Evolutionary conservation across 2,329 filamentous ascomycete genomes (phyloP).

Genomic region (Aspergillus pseudoterreus): DNA sequence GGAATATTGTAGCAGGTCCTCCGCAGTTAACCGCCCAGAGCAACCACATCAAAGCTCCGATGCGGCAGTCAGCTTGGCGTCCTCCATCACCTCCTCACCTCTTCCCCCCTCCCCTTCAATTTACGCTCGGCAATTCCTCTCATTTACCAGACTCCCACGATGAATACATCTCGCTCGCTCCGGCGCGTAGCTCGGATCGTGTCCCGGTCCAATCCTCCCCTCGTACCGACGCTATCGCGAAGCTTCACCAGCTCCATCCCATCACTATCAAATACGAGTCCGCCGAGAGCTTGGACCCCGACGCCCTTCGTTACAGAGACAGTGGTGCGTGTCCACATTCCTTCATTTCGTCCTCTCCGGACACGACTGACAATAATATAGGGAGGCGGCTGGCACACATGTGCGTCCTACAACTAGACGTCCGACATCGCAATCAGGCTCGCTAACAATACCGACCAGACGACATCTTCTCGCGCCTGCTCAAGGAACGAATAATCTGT

Average conservation of each 20-base stretch:
- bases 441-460: slow-evolving; percentile 46
- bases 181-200: slow-evolving; percentile 21
- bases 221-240: slow-evolving; percentile 15
- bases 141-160: slow-evolving; percentile 10
- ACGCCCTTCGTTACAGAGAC: slow-evolving; percentile 55
- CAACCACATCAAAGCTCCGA: slow-evolving; percentile 1
- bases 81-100: neutral
- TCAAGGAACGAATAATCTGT: slow-evolving; percentile 90
- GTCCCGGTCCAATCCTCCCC: slow-evolving; percentile 2
- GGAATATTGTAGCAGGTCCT: neutral
- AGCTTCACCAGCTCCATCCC: slow-evolving; percentile 28
- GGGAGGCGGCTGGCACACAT: slow-evolving; percentile 74
- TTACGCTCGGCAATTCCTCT: slow-evolving; percentile 1
- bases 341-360: neutral
- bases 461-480: slow-evolving; percentile 76
- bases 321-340: slow-evolving; percentile 42
- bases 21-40: neutral
- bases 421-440: slow-evolving; percentile 3
- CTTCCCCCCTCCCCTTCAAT: neutral
- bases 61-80: slow-evolving; percentile 1
- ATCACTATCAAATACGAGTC: slow-evolving; percentile 21
- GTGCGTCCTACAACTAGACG: slow-evolving; percentile 47
- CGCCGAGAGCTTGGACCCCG: slow-evolving; percentile 46
- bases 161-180: slow-evolving; percentile 22
- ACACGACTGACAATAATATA: slow-evolving; percentile 35